Conservation (phyloP, 2,329 filamentous ascomycete species). For the Penicillium hesseltinei region DNA sequence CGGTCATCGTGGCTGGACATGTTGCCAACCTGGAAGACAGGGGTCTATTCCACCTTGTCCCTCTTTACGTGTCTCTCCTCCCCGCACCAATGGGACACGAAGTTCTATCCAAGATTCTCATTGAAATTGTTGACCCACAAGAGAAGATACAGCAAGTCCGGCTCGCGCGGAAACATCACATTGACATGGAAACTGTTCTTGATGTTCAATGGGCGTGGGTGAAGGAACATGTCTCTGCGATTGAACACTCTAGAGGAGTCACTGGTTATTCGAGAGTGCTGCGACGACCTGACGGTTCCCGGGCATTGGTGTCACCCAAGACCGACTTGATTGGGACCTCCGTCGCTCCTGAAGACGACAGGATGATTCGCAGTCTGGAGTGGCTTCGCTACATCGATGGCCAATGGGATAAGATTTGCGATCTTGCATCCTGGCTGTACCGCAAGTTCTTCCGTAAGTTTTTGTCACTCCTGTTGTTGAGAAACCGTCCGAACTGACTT, state of each 20-base stretch:
- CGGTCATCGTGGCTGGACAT: constrained; percentile 70
- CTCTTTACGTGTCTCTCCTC: constrained; percentile 82
- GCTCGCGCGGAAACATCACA: constrained; percentile 70
- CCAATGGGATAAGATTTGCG: constrained; percentile 69
- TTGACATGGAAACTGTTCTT: constrained; percentile 73
- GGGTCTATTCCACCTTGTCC: constrained; percentile 73
- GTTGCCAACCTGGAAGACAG: constrained; percentile 73
- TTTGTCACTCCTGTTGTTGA: constrained; percentile 14
- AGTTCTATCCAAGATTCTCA: constrained; percentile 72
- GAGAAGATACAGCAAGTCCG: constrained; percentile 68
- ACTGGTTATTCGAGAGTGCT: constrained; percentile 47
- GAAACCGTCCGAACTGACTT: constrained; percentile 8
- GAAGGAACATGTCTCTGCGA: constrained; percentile 34
- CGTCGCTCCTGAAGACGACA: constrained; percentile 60
- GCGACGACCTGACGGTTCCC: constrained; percentile 49
- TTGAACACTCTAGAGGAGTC: constrained; percentile 31
- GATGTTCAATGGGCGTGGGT: constrained; percentile 60
- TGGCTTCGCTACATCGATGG: constrained; percentile 78
- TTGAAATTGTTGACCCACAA: constrained; percentile 65
- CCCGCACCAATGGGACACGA: constrained; percentile 63
- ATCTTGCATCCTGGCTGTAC: constrained; percentile 69
- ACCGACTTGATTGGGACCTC: constrained; percentile 68
- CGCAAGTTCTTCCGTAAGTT: constrained; percentile 78
- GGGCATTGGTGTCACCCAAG: constrained; percentile 63
- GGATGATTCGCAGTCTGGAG: constrained; percentile 75